A percentile compares a stretch with the other conserved stretches of the same genome.
phyloP scores from a whole-genome alignment of 768 basidiomycete genomes.

The Suillus plorans region DNA sequence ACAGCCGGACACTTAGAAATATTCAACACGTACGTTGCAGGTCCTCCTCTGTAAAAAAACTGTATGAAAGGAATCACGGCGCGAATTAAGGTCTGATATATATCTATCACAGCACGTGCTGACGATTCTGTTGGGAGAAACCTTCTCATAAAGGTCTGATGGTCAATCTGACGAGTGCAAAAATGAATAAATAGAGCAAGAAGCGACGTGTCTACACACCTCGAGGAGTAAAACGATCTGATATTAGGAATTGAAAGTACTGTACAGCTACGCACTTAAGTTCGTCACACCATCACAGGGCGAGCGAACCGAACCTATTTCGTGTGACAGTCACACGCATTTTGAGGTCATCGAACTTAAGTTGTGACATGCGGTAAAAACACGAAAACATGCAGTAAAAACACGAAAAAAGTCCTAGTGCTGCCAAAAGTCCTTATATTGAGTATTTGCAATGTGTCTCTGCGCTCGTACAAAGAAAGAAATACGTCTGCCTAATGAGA shows the following conservation, averaged over 20 bases:
- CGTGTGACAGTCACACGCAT: too few relatives aligned
- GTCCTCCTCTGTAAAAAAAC: conserved; percentile 21
- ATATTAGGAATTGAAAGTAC: conserved; percentile 5
- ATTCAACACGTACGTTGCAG: conserved; percentile 20
- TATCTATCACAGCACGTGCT: conserved; percentile 8
- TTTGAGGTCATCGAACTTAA: too few relatives aligned
- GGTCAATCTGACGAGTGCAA: conserved; percentile 25
- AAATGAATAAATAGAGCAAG: conserved; percentile 26
- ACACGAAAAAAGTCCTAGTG: too few relatives aligned
- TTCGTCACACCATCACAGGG: too few relatives aligned
- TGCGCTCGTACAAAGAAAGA: too few relatives aligned
- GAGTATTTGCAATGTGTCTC: too few relatives aligned
- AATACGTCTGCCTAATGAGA: too few relatives aligned
- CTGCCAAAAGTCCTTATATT: too few relatives aligned
- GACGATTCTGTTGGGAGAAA: conserved; percentile 7
- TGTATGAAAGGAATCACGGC: conserved; percentile 20
- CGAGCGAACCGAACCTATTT: too few relatives aligned
- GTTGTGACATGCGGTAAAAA: too few relatives aligned
- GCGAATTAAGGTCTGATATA: conserved; percentile 14
- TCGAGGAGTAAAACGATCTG: conserved; percentile 52
- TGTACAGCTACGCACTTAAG: too few relatives aligned
- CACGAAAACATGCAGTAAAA: too few relatives aligned
- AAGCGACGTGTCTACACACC: conserved; percentile 32
- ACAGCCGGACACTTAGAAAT: neutral
- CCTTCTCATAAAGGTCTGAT: conserved; percentile 14